These are phyloP conservation scores for Leccinum aurantiacum DNA, from an alignment of 768 basidiomycete species.

Conservation along the genomic window DNA sequence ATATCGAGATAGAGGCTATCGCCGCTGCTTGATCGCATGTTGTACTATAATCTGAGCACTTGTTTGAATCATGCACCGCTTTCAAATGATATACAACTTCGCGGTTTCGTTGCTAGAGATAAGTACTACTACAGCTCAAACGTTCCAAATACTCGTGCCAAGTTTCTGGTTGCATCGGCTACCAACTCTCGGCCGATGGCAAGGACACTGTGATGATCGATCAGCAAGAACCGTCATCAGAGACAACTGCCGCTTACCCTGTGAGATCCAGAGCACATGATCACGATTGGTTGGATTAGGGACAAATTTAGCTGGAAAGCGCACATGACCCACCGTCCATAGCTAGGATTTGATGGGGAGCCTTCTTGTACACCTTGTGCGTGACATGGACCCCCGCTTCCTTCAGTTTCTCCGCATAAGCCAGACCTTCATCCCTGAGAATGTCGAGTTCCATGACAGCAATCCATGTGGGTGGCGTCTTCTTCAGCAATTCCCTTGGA, in stretches of 20 bases:
- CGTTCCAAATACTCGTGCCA: constrained; percentile 35
- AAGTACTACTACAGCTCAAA: neutral
- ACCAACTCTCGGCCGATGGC: constrained; percentile 39
- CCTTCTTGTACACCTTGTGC: constrained; percentile 56
- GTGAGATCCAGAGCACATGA: neutral
- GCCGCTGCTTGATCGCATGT: constrained; percentile 36
- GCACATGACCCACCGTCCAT: constrained; percentile 59
- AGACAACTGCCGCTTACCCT: constrained; percentile 23
- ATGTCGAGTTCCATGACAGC: constrained; percentile 70
- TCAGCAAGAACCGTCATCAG: constrained; percentile 8
- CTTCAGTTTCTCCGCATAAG: constrained; percentile 59
- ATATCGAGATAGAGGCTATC: constrained; percentile 73
- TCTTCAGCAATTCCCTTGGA: constrained; percentile 51
- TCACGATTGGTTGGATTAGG: neutral
- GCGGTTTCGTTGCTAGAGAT: constrained; percentile 1
- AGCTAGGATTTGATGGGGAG: constrained; percentile 72
- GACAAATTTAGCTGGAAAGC: neutral
- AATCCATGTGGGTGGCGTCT: constrained; percentile 62
- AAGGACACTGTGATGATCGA: constrained; percentile 33
- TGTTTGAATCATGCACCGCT: neutral
- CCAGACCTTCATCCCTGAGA: constrained; percentile 64
- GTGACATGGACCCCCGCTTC: constrained; percentile 54
- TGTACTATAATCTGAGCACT: neutral
- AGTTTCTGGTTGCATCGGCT: constrained; percentile 35
- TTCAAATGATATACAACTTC: neutral